These are phyloP conservation scores for Nakazawaea sp. DNA, from an alignment of 805 yeast genomes.

Conservation along the genomic window DNA sequence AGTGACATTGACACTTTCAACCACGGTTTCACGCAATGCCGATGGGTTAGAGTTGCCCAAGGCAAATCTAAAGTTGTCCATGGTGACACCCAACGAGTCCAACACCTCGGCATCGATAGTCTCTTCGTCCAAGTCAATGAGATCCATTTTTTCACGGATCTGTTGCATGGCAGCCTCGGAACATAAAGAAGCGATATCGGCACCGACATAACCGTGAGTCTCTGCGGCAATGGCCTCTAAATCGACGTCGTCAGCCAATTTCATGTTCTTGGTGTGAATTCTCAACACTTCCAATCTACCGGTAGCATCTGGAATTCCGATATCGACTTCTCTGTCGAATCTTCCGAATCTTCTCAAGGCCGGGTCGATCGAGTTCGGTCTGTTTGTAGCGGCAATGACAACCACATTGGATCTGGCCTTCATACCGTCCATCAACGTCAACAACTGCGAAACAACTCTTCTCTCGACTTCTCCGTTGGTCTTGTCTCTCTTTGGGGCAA, in stretches of 20 bases:
- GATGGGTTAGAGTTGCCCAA: conserved; percentile 98
- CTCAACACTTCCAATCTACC: conserved; percentile 96
- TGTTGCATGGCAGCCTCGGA: conserved; percentile 99
- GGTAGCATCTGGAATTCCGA: conserved; percentile 94
- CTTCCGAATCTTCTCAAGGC: conserved; percentile 83
- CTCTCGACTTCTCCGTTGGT: conserved; percentile 99
- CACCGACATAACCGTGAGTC: conserved; percentile 99
- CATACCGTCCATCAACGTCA: conserved; percentile 99
- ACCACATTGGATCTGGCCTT: conserved; percentile 98
- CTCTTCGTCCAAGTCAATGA: conserved; percentile 92
- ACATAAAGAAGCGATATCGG: conserved; percentile 96
- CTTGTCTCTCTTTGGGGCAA: conserved; percentile 99
- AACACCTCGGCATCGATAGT: conserved; percentile 96
- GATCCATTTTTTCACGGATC: conserved; percentile 98
- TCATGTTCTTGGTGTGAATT: conserved; percentile 98
- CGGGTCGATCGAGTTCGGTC: conserved; percentile 83
- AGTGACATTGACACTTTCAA: conserved; percentile 95
- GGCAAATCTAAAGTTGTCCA: conserved; percentile 98
- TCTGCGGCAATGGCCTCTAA: conserved; percentile 93
- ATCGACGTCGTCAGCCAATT: conserved; percentile 90
- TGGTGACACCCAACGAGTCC: conserved; percentile 94
- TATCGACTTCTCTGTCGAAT: conserved; percentile 81
- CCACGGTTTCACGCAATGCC: conserved; percentile 98
- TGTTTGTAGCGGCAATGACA: conserved; percentile 95
- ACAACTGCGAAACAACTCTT: conserved; percentile 95